Percentiles rank a stretch among this genome's conserved stretches.
Conservation (phyloP, 805 yeast species). For the Zygosaccharomyces bisporus region DNA sequence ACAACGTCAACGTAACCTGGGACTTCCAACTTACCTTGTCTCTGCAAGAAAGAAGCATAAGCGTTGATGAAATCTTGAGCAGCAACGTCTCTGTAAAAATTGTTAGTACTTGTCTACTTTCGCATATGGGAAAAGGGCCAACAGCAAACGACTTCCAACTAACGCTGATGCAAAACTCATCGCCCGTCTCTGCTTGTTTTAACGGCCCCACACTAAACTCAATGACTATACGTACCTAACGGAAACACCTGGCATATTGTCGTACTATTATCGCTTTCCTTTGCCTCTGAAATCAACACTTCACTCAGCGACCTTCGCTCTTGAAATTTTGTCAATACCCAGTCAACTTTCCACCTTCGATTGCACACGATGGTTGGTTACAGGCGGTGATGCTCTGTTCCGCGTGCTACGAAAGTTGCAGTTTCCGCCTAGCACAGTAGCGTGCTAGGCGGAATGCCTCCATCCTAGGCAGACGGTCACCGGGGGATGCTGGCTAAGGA, state of each 20-base stretch:
- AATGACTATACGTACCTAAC: constrained; percentile 71
- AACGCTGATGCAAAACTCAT: not conserved
- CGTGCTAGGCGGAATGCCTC: not conserved
- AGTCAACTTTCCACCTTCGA: constrained; percentile 5
- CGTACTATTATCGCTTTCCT: constrained; percentile 20
- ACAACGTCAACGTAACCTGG: constrained; percentile 99
- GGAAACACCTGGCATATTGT: constrained; percentile 94
- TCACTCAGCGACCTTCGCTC: not conserved
- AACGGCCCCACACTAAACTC: not conserved
- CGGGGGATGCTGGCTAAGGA: not conserved
- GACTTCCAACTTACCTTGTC: constrained; percentile 99
- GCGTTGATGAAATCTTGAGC: constrained; percentile 99
- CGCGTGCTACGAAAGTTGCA: not conserved
- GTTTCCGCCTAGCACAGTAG: constrained; percentile 2
- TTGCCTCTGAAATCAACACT: constrained; percentile 5
- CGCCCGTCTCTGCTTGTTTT: not conserved
- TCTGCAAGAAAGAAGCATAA: constrained; percentile 99
- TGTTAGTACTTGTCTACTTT: constrained; percentile 31
- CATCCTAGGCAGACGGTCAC: not conserved
- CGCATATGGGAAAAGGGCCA: not conserved
- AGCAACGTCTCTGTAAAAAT: constrained; percentile 89
- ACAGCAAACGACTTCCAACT: not conserved
- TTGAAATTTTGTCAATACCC: constrained; percentile 7
- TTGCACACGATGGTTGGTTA: constrained; percentile 3
- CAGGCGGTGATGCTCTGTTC: not conserved